A percentile compares a stretch with the other conserved stretches of the same genome.
Conservation (phyloP, 2,329 filamentous ascomycete genomes). For the Hymenoscyphus infarciens region DNA sequence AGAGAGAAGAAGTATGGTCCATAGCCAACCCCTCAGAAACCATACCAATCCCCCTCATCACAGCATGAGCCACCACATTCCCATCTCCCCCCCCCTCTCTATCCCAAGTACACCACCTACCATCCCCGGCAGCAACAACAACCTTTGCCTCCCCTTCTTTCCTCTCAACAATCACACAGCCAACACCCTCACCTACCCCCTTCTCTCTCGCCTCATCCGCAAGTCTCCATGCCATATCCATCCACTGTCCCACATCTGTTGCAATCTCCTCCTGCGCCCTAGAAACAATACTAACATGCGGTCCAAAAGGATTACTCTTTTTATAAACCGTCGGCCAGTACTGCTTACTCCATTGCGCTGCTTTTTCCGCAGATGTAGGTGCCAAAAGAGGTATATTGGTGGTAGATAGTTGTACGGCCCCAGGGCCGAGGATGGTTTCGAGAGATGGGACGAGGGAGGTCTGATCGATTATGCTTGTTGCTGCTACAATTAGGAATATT, state of each 20-base stretch:
- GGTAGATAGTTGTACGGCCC: constrained; percentile 37
- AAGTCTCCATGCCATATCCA: constrained; percentile 62
- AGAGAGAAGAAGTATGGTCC: constrained; percentile 19
- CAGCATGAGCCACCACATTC: constrained; percentile 75
- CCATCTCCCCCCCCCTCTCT: constrained; percentile 50
- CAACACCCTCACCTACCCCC: constrained; percentile 65
- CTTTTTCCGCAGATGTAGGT: constrained; percentile 73
- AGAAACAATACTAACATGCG: constrained; percentile 71
- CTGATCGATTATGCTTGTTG: constrained; percentile 47
- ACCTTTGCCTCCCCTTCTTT: constrained; percentile 37
- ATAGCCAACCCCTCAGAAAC: constrained; percentile 57
- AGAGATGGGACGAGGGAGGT: constrained; percentile 47
- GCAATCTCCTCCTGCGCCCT: constrained; percentile 67
- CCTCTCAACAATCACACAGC: constrained; percentile 69
- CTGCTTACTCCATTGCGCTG: constrained; percentile 67
- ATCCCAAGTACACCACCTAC: constrained; percentile 60
- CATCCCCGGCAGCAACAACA: constrained; percentile 73
- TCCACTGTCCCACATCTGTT: constrained; percentile 61
- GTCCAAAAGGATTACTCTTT: constrained; percentile 82
- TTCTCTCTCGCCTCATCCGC: constrained; percentile 55
- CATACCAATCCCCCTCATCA: constrained; percentile 78
- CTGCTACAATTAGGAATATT: constrained; percentile 48
- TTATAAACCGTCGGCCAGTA: constrained; percentile 87
- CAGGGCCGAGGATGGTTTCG: neutral
- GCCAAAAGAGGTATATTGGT: constrained; percentile 69